A percentile compares a stretch with the other conserved stretches of the same genome.
phyloP scores from a whole-genome alignment of 768 basidiomycete species.

The Mycena vulgaris region DNA sequence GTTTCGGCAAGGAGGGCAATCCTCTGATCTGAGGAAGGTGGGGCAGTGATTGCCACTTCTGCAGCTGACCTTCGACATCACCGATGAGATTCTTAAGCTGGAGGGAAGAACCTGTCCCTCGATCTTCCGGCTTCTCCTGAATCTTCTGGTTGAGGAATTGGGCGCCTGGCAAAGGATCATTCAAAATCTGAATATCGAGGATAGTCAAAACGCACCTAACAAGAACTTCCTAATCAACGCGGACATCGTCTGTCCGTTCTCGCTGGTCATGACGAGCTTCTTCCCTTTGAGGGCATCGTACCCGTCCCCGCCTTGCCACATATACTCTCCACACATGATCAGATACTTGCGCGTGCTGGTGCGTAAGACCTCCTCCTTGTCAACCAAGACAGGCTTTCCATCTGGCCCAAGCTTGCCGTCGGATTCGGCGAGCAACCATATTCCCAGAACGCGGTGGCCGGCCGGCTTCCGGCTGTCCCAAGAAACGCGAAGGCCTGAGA shows the following conservation, averaged over 20 bases:
- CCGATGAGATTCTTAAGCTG: slow-evolving; percentile 6
- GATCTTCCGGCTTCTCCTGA: slow-evolving; percentile 28
- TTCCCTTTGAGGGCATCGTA: slow-evolving; percentile 66
- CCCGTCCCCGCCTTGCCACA: slow-evolving; percentile 73
- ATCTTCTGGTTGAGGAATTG: not conserved
- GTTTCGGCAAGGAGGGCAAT: slow-evolving; percentile 15
- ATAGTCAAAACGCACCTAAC: slow-evolving; percentile 57
- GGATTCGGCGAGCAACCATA: slow-evolving; percentile 57
- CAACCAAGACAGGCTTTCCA: slow-evolving; percentile 39
- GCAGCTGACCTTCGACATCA: slow-evolving; percentile 22
- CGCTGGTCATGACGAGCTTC: slow-evolving; percentile 72
- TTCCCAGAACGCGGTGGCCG: slow-evolving; percentile 67
- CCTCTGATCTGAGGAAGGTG: slow-evolving; percentile 23
- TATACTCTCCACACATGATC: slow-evolving; percentile 72
- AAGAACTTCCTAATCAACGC: slow-evolving; percentile 73
- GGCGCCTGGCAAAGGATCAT: not conserved
- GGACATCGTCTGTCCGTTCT: slow-evolving; percentile 73
- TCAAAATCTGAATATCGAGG: not conserved
- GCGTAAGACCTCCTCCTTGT: slow-evolving; percentile 58
- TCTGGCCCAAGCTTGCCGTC: slow-evolving; percentile 41
- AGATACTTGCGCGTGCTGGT: slow-evolving; percentile 63
- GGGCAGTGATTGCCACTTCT: slow-evolving; percentile 21
- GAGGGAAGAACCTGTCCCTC: slow-evolving; percentile 16
- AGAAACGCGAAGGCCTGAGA: slow-evolving; percentile 71
- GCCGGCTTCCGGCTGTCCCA: slow-evolving; percentile 74